These are phyloP conservation scores for Ehretia macrophylla DNA, from an alignment of 257 asterid species.

Conservation along the genomic window DNA sequence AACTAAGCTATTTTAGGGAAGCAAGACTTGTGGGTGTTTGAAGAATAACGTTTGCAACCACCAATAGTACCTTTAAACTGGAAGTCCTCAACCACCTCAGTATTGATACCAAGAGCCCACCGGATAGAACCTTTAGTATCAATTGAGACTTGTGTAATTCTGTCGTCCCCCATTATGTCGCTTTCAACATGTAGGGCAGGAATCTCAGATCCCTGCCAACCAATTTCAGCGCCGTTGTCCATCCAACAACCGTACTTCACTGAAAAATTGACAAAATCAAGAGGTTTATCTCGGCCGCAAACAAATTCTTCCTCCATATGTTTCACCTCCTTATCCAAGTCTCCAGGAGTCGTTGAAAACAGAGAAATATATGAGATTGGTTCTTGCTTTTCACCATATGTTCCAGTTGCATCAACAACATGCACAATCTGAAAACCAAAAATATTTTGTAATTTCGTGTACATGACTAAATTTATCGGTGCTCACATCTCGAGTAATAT, in stretches of 20 bases:
- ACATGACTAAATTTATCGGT: not conserved
- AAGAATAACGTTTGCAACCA: constrained; percentile 5
- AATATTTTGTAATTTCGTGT: not conserved
- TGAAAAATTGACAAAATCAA: constrained; percentile 78
- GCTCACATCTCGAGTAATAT: too few species aligned
- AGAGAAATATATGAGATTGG: constrained; percentile 61
- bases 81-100: constrained; percentile 72
- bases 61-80: constrained; percentile 54
- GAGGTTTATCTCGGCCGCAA: constrained; percentile 58
- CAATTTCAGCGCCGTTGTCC: constrained; percentile 33
- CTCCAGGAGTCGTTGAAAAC: constrained; percentile 85
- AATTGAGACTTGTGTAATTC: constrained; percentile 49
- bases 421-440: constrained; percentile 67
- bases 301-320: constrained; percentile 67
- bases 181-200: constrained; percentile 57
- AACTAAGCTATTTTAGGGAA: not conserved
- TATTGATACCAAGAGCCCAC: constrained; percentile 82
- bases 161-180: constrained; percentile 43
- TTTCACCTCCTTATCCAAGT: constrained; percentile 61
- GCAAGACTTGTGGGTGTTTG: not conserved
- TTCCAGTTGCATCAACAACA: constrained; percentile 60
- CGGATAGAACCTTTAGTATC: constrained; percentile 71
- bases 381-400: constrained; percentile 29
- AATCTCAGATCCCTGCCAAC: constrained; percentile 69
- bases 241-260: constrained; percentile 81